Base-by-base conservation (phyloP, 140 eudicot species). In the Anethum foeniculum region DNA sequence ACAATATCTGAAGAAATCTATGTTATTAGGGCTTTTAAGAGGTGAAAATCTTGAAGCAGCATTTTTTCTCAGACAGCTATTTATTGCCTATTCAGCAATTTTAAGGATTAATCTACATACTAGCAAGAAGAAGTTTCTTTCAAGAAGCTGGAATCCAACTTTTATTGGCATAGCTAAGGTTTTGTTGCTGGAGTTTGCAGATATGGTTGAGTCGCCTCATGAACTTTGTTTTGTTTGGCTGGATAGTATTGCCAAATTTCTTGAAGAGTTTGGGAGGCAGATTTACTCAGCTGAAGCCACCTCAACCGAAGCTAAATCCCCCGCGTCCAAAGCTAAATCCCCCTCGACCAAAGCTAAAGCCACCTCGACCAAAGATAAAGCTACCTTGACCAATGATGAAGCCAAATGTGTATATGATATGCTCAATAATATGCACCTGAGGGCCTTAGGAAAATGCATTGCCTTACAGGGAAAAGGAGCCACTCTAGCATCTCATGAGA, bases 381-480 rank as follows among this genome's bases (percentile, higher is more conserved):
- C 60, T 19, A 51, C 64, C 64, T 54, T 6, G 27, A 54, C 27
- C 27, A 54, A 54, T 4, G 64, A 41, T 41, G 46, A 41, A 41
- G 46, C 46, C 46, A 41, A 41, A 41, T 7, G 86, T 36, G 60
- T 89, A 67, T 92, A 85, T 80, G 82, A 56, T 72, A 82, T 83
- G 83, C 86, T 92, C 34, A 83, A 90, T 62, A 86, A 86, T 80
- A 86, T 94, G 75, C 96, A 94, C 83, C 78, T 90, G 77, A 87
- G 77, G 81, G 96, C 92, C 48, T 86, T 94, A 25, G 97, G 99
- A 79, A 92, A 89, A 82, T 94, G 99, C 88, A 94, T 92, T 34
- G 86, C 89, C 14, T 88, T 94, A 79, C 97, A 92, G 86, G 92
- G 91, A 49, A 92, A 92, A 82, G 77, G 81, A 83, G 97, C 96